phyloP scores from a whole-genome alignment of 2,329 filamentous ascomycete genomes.

The Botrytis porri region DNA sequence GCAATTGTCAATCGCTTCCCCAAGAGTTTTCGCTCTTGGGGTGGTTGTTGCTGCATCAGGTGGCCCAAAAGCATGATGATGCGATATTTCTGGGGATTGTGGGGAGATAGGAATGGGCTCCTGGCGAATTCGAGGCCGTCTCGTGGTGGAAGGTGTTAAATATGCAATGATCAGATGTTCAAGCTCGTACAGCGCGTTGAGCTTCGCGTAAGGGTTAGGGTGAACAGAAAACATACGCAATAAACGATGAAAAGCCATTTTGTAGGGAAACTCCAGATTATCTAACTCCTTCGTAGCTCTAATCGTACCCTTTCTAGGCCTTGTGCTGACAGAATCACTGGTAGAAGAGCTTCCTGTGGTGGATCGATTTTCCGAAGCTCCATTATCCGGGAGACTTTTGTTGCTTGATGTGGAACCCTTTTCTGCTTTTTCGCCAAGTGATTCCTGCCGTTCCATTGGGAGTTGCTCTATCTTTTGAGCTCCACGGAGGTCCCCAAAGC shows the following conservation, averaged over 20 bases:
- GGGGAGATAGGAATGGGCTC: conserved; percentile 32
- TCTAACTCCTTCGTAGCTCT: conserved; percentile 32
- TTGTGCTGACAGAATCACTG: conserved; percentile 27
- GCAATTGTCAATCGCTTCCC: conserved; percentile 67
- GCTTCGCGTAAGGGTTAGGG: conserved; percentile 81
- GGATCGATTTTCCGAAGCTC: conserved; percentile 29
- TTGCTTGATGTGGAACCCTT: conserved; percentile 26
- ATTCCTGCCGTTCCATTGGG: conserved; percentile 29
- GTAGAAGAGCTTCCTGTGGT: conserved; percentile 34
- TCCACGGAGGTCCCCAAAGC: conserved; percentile 61
- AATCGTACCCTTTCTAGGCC: conserved; percentile 26
- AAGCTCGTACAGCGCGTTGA: conserved; percentile 78
- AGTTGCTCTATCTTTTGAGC: conserved; percentile 43
- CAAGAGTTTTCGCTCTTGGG: conserved; percentile 50
- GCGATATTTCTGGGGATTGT: conserved; percentile 57
- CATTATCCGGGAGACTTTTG: conserved; percentile 28
- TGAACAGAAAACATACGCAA: conserved; percentile 85
- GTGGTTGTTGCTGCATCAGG: conserved; percentile 28
- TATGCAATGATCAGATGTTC: conserved; percentile 78
- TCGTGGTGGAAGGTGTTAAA: conserved; percentile 52
- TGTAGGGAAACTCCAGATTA: conserved; percentile 69
- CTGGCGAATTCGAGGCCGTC: conserved; percentile 33
- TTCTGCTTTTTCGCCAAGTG: conserved; percentile 29
- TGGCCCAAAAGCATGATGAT: conserved; percentile 35
- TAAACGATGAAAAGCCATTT: conserved; percentile 73